Evolutionary conservation across 2,329 filamentous ascomycete genomes (phyloP).

Genomic region (Ceratocystis smalleyi): DNA sequence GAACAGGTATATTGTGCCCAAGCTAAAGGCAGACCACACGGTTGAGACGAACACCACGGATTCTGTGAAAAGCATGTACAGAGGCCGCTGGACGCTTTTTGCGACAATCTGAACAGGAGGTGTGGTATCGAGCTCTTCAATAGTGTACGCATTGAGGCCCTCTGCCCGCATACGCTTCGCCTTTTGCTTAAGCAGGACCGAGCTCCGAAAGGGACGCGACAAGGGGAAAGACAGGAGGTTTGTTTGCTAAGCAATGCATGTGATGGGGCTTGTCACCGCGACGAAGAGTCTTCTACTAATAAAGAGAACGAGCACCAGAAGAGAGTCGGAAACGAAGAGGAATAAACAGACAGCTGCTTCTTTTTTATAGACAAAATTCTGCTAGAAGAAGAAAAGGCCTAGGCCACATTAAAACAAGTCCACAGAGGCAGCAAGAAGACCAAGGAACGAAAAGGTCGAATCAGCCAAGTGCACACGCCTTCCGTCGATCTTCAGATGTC

Average conservation of each 20-base stretch:
- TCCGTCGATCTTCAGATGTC: background rate
- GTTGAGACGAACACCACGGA: constrained; percentile 33
- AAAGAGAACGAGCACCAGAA: background rate
- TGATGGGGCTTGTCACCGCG: background rate
- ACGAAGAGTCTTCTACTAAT: too few species aligned
- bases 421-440: background rate
- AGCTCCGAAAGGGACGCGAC: background rate
- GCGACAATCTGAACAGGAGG: constrained; percentile 8
- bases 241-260: background rate
- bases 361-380: too few species aligned
- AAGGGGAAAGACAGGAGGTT: background rate
- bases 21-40: constrained; percentile 27
- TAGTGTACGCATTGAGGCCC: constrained; percentile 9
- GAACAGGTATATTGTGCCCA: constrained; percentile 21
- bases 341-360: background rate
- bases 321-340: background rate
- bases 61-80: constrained; percentile 26
- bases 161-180: constrained; percentile 9
- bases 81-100: constrained; percentile 13
- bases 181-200: constrained; percentile 10
- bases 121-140: constrained; percentile 13
- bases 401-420: too few species aligned
- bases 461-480: background rate
- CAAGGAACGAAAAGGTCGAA: background rate
- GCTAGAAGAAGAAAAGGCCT: too few species aligned